phyloP scores from a whole-genome alignment of 441 rosid species.

The Pelargonium citronellum region DNA sequence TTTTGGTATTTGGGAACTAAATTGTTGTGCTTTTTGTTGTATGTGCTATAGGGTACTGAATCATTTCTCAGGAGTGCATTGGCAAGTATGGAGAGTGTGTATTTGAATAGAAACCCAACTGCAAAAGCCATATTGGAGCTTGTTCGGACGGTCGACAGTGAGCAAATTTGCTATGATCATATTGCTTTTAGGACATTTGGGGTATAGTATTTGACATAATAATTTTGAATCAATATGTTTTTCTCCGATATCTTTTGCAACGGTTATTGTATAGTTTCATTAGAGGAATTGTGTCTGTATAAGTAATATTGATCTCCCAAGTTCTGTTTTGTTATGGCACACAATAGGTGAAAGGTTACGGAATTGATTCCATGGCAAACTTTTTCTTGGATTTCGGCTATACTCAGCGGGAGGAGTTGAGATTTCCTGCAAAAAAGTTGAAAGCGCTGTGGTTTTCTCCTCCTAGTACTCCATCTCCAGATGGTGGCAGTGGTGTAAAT shows the following conservation, averaged over 20 bases:
- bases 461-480: slow-evolving; percentile 36
- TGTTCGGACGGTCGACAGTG: slow-evolving; percentile 47
- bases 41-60: slow-evolving; percentile 39
- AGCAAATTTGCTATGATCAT: slow-evolving; percentile 73
- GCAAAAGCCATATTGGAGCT: slow-evolving; percentile 66
- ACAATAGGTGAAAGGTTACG: slow-evolving; percentile 60
- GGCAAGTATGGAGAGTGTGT: slow-evolving; percentile 61
- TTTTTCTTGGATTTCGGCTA: slow-evolving; percentile 82
- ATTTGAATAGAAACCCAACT: slow-evolving; percentile 67
- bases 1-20: neutral
- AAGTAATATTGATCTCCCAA: neutral
- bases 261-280: neutral
- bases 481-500: slow-evolving; percentile 46
- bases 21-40: neutral
- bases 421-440: slow-evolving; percentile 81
- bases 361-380: slow-evolving; percentile 70
- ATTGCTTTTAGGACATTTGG: slow-evolving; percentile 90
- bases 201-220: slow-evolving; percentile 33
- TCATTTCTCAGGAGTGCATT: slow-evolving; percentile 68
- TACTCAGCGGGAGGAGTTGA: slow-evolving; percentile 62
- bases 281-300: neutral
- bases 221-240: neutral
- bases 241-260: neutral
- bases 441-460: slow-evolving; percentile 95
- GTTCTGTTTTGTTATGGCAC: slow-evolving; percentile 1